Base-by-base conservation (phyloP, 78 protist species). In the Mastigamoeba balamuthi region DNA sequence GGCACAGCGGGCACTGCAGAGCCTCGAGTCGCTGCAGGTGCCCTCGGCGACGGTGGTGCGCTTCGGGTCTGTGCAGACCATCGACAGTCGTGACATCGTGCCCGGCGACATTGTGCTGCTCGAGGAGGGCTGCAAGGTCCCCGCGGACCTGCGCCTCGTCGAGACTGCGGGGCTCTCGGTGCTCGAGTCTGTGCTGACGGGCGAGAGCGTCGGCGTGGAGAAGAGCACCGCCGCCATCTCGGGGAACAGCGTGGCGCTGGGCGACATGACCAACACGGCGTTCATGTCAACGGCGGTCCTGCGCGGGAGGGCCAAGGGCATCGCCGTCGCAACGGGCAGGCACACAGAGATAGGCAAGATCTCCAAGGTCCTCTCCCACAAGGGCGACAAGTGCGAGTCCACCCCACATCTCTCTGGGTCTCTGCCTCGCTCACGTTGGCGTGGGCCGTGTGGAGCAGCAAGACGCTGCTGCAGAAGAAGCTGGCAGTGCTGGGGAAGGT, bases 261-360 rank as follows among this genome's bases (percentile, higher is more conserved):
- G 43, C 40, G 76, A 71, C n/a, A 65, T 4, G 8, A 3, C 7
- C 3, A 71, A 71, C 76, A 43, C 44, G 38, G 76, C 64, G 39
- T 69, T 41, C 64, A 69, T n/a, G 63, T 58, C 66, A 4, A 58
- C 66, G 17, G 37, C 27, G 9, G 66, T 58, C 66, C 43, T 23
- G 25, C 4, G 30, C 58, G 95, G 95, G 39, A 4, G 39, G 10
- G 87, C 66, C 7, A 1, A 4, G 0, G 91, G 87, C 8, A 39
- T 91, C 8, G 92, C 85, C 6, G 36, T 73, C 66, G 3, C 28
- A 8, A 88, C 91, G 2, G 94, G 93, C 10, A n/a, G 25, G 66
- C 0, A 3, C 8, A 83, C 91, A 4, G 90, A 80, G 48, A 52
- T 90, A 65, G 94, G 94, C 25, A 63, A 74, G 65, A 82, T 90